Percentiles rank a stretch among this genome's conserved stretches.
These are phyloP conservation scores for Talaromyces trachyspermus DNA, from an alignment of 495 filamentous ascomycete species.

Conservation along the genomic window DNA sequence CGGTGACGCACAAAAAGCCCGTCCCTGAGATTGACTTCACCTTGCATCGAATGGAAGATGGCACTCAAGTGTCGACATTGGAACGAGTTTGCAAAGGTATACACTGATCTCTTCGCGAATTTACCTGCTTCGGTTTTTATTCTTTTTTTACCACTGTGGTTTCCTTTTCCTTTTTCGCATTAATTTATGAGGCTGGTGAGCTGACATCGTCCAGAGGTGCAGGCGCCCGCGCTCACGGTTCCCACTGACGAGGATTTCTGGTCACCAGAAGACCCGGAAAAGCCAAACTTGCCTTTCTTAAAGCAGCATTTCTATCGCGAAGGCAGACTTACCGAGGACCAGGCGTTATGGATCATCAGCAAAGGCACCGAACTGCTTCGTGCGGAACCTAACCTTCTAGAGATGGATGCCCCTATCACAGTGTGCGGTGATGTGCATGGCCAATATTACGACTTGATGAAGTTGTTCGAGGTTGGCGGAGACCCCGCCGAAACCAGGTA, in stretches of 20 bases:
- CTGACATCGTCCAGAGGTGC: constrained; percentile 59
- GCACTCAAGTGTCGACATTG: constrained; percentile 83
- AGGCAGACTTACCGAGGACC: constrained; percentile 91
- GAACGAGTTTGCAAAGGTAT: constrained; percentile 97
- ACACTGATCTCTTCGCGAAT: too few relatives aligned
- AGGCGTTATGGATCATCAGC: constrained; percentile 91
- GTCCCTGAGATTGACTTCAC: constrained; percentile 97
- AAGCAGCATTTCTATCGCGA: constrained; percentile 98
- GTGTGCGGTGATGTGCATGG: constrained; percentile 98
- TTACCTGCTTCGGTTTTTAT: too few relatives aligned
- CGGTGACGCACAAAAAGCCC: constrained; percentile 85
- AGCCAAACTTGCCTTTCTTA: constrained; percentile 87
- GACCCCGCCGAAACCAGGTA: constrained; percentile 95
- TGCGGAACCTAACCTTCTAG: constrained; percentile 86
- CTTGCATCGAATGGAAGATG: constrained; percentile 97
- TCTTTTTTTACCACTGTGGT: background rate
- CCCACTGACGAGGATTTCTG: constrained; percentile 77
- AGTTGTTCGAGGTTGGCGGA: constrained; percentile 96
- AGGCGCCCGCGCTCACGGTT: constrained; percentile 88
- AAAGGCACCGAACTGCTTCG: constrained; percentile 76
- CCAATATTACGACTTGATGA: constrained; percentile 99
- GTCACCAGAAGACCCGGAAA: constrained; percentile 71
- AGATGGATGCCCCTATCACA: constrained; percentile 99
- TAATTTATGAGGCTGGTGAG: constrained; percentile 11
- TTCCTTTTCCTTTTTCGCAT: background rate